Conservation (phyloP, 495 filamentous ascomycete genomes). For the Aspergillus avenaceus region DNA sequence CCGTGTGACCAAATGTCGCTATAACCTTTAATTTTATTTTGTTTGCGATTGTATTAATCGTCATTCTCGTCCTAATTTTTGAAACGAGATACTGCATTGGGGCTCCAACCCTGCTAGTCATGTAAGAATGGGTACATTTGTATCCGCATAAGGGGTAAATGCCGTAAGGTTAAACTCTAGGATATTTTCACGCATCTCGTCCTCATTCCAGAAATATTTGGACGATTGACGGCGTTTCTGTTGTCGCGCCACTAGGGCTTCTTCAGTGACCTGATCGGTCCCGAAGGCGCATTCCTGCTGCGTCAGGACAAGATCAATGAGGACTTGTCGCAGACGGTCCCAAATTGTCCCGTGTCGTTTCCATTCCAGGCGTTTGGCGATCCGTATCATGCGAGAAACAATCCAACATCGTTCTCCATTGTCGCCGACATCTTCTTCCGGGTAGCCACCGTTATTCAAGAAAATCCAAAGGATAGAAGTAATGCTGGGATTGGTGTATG, state of each 20-base stretch:
- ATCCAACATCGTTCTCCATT: conserved; percentile 22
- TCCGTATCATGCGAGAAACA: conserved; percentile 26
- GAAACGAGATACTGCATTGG: neutral
- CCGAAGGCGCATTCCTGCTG: conserved; percentile 26
- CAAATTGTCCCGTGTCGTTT: conserved; percentile 23
- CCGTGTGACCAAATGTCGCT: no score
- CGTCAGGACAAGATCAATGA: conserved; percentile 20
- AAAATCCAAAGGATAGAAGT: conserved; percentile 26
- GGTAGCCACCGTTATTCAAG: conserved; percentile 21
- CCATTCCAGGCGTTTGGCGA: conserved; percentile 27
- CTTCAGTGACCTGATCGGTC: conserved; percentile 14
- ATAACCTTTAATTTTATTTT: no score
- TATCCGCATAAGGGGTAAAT: conserved; percentile 1
- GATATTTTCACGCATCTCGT: conserved; percentile 22
- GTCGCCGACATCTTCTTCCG: conserved; percentile 9
- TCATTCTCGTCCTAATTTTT: neutral
- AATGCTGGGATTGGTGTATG: conserved; percentile 21
- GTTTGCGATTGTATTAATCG: neutral
- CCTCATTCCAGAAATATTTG: conserved; percentile 23
- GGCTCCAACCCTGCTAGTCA: neutral
- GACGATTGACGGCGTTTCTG: conserved; percentile 5
- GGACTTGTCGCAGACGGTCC: conserved; percentile 20
- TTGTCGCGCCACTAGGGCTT: conserved; percentile 17
- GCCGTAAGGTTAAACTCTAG: conserved; percentile 7
- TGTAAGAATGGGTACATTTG: conserved; percentile 13